Evolutionary conservation across 2,329 filamentous ascomycete genomes (phyloP).

Genomic region (Sporothrix inflata): DNA sequence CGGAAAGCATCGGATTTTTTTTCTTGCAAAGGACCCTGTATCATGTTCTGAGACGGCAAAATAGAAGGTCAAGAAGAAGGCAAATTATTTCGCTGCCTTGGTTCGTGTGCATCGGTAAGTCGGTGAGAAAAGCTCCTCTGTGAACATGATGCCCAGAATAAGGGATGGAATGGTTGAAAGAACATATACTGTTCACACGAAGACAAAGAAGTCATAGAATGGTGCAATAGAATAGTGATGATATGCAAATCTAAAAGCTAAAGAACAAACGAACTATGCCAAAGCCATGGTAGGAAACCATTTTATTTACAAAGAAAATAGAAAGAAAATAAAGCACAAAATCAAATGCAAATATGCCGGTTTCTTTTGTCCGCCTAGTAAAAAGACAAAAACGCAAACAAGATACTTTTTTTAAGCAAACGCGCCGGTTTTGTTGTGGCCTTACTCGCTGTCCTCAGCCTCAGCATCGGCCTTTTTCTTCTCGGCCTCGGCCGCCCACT

Average conservation of each 20-base stretch:
- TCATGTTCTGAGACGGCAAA: background rate
- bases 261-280: slow-evolving; percentile 15
- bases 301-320: slow-evolving; percentile 16
- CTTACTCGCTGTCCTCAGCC: slow-evolving; percentile 35
- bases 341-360: background rate
- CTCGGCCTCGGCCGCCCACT: slow-evolving; percentile 64
- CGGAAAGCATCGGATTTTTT: background rate
- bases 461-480: slow-evolving; percentile 43
- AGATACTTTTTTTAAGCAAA: slow-evolving; percentile 1
- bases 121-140: background rate
- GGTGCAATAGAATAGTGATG: background rate
- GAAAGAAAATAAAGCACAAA: background rate
- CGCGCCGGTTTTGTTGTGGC: background rate
- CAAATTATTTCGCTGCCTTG: background rate
- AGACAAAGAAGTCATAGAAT: background rate
- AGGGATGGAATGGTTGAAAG: background rate
- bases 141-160: background rate
- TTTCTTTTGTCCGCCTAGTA: background rate
- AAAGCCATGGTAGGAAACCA: background rate
- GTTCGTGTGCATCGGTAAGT: background rate
- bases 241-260: slow-evolving; percentile 10
- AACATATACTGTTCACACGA: background rate
- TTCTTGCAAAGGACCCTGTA: background rate
- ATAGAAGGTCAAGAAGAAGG: background rate
- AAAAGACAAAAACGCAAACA: background rate